Evolutionary conservation across 352 stramenopile genomes (phyloP), one percentile per base, ranked within the genome.

Genomic region (Pythium dissotocum): DNA sequence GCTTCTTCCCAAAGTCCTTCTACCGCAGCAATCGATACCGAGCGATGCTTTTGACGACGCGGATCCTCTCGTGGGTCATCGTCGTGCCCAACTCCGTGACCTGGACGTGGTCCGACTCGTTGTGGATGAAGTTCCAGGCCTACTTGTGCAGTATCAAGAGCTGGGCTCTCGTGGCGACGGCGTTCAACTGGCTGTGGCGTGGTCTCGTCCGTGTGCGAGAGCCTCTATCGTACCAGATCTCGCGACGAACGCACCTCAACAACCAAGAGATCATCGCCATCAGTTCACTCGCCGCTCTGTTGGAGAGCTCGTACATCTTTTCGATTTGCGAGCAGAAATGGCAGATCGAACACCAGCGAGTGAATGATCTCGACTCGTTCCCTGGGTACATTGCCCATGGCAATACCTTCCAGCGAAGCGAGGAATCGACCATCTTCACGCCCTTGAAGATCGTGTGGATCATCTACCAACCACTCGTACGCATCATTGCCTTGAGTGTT

Each of bases 1-100:
- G 62, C 18, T 67, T 75, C 32, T 72, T 77, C 21, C 63, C 62
- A 2, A 36, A 38, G 24, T 77, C 71, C 24, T 71, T 75, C 54
- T 77, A 77, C 53, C 58, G 65, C 26, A 63, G 60, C 55, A n/a
- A 49, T 26, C 21, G n/a, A 42, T 70, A 42, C 38, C 16, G 55
- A 7, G 21, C 35, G n/a, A 30, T 72, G 60, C 49, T 63, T 16
- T 51, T 68, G 2, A 63, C 55, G 32, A 72, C 51, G 2, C 65
- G 52, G 10, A 36, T 67, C 36, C 60, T 72, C 14, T 63, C 65
- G 42, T 72, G 67, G 67, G 21, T 72, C 32, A 66, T 69, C 32
- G 68, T 67, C 32, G 48, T 72, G 32, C 65, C 65, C 18, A 72
- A 72, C 44, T 67, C 65, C 9, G 65, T 72, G n/a, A 56, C 67